These are phyloP conservation scores for Barnettozyma wickerhamii DNA, from an alignment of 805 yeast species.

Conservation along the genomic window DNA sequence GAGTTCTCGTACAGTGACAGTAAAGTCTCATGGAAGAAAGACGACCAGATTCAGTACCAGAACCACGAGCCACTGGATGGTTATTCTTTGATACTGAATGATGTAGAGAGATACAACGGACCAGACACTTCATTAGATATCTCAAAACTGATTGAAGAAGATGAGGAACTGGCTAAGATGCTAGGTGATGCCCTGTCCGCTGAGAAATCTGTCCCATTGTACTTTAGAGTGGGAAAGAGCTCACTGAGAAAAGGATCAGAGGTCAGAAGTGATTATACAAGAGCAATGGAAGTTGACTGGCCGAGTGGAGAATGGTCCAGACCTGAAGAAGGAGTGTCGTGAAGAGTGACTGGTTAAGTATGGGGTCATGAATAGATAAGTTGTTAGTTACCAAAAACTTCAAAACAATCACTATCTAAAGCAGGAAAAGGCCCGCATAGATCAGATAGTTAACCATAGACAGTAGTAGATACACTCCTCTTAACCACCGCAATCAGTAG, in stretches of 20 bases:
- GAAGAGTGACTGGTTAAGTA: no score
- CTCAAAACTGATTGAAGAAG: conserved; percentile 27
- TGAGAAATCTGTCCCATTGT: conserved; percentile 36
- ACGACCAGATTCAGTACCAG: conserved; percentile 13
- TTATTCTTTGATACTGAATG: conserved; percentile 68
- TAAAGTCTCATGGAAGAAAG: conserved; percentile 26
- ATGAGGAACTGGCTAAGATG: conserved; percentile 26
- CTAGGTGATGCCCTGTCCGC: conserved; percentile 27
- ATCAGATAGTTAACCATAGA: no score
- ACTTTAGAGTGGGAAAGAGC: conserved; percentile 50
- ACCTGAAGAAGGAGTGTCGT: conserved; percentile 43
- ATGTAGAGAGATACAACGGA: conserved; percentile 70
- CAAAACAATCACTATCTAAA: no score
- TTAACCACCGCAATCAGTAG: no score
- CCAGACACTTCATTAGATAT: conserved; percentile 40
- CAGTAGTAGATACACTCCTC: no score
- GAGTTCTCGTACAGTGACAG: conserved; percentile 18
- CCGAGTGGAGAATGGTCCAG: conserved; percentile 51
- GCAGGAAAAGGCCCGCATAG: no score
- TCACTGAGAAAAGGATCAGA: conserved; percentile 30
- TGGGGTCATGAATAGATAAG: no score
- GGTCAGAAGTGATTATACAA: conserved; percentile 54
- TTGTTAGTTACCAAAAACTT: no score
- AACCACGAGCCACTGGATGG: conserved; percentile 36
- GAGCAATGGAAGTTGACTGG: conserved; percentile 54